A percentile compares a stretch with the other conserved stretches of the same genome.
These are phyloP conservation scores for Ceratocystis colombiana DNA, from an alignment of 2,329 filamentous ascomycete genomes.

Conservation along the genomic window DNA sequence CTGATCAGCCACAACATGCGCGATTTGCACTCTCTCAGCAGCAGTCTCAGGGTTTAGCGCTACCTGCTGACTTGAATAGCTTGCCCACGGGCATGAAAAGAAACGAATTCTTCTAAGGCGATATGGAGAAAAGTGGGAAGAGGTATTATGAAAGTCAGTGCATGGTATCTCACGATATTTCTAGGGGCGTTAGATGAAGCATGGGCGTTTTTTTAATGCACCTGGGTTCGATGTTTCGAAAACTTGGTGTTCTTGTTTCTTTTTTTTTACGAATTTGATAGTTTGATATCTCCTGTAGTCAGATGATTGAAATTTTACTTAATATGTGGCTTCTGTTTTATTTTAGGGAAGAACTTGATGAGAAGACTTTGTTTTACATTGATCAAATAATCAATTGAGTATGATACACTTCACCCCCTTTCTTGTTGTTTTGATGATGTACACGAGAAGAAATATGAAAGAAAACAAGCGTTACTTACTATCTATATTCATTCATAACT, in stretches of 20 bases:
- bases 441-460: no score
- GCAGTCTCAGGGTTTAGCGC: background rate
- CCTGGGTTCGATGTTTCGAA: background rate
- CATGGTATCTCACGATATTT: no score
- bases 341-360: background rate
- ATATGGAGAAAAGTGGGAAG: no score
- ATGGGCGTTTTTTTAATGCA: no score
- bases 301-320: background rate
- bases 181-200: no score
- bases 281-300: background rate
- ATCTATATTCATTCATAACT: no score
- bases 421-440: no score
- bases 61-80: conserved; percentile 30
- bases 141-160: no score
- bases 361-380: conserved; percentile 6
- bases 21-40: background rate
- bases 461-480: no score
- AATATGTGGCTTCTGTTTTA: no score
- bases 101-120: conserved; percentile 43
- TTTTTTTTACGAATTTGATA: background rate
- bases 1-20: conserved; percentile 26
- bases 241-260: conserved; percentile 9
- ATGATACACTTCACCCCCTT: no score
- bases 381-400: no score
- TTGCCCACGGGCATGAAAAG: conserved; percentile 44